Evolutionary conservation across 306 rosid genomes (phyloP).

Genomic region (Oxytropis ochrocephala): DNA sequence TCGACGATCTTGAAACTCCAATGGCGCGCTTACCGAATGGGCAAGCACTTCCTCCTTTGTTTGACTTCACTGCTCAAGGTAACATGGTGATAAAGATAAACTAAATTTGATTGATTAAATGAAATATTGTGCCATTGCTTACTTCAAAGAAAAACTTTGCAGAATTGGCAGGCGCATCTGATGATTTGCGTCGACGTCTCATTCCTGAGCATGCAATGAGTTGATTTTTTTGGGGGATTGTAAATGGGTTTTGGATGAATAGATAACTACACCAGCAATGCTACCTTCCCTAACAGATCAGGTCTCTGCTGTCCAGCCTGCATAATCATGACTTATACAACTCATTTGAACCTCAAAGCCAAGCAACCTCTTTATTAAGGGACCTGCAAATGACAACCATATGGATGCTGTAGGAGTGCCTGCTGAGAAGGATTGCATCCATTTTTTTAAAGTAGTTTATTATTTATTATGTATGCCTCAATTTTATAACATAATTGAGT

Average conservation of each 20-base stretch:
- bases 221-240: constrained; percentile 22
- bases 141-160: constrained; percentile 19
- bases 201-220: constrained; percentile 73
- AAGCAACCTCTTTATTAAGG: constrained; percentile 21
- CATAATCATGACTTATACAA: constrained; percentile 22
- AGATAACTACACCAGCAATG: constrained; percentile 35
- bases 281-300: constrained; percentile 28
- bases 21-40: constrained; percentile 68
- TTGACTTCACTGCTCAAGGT: constrained; percentile 88
- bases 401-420: constrained; percentile 34
- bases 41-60: constrained; percentile 65
- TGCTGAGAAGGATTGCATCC: constrained; percentile 28
- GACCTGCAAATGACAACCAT: constrained; percentile 26
- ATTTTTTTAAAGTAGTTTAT: constrained; percentile 21
- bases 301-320: constrained; percentile 26
- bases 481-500: constrained; percentile 28
- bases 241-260: constrained; percentile 40
- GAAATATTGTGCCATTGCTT: not conserved
- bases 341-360: constrained; percentile 20
- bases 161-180: constrained; percentile 75
- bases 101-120: not conserved
- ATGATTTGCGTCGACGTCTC: constrained; percentile 78
- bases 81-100: not conserved
- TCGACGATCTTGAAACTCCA: constrained; percentile 79
- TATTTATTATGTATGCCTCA: constrained; percentile 25